Conservation (phyloP, 345 rosid species). For the Acer yangbiense region DNA sequence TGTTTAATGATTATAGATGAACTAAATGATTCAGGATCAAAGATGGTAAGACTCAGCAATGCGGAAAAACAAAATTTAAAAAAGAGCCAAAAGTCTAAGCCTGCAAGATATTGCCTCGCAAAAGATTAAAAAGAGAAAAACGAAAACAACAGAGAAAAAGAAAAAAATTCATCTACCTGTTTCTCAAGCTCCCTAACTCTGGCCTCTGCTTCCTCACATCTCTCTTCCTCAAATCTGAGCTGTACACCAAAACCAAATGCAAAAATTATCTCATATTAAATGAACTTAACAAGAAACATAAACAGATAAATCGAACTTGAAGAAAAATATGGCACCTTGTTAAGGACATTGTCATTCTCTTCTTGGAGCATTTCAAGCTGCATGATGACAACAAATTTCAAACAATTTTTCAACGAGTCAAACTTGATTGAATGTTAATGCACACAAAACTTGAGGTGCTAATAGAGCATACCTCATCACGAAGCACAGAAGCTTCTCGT, state of each 20-base stretch:
- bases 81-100: no score
- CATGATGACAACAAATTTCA: conserved; percentile 24
- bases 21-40: no score
- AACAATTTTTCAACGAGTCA: neutral
- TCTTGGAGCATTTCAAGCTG: conserved; percentile 96
- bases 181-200: conserved; percentile 96
- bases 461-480: conserved; percentile 71
- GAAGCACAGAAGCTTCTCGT: conserved; percentile 88
- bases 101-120: no score
- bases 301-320: neutral
- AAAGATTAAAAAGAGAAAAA: neutral
- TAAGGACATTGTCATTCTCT: conserved; percentile 73
- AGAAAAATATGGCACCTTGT: conserved; percentile 49
- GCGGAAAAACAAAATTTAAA: neutral
- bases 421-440: neutral
- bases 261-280: conserved; percentile 18
- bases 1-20: no score
- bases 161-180: conserved; percentile 52
- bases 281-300: conserved; percentile 5
- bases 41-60: neutral
- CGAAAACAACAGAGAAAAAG: neutral
- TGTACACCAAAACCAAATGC: conserved; percentile 39
- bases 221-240: conserved; percentile 91
- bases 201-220: conserved; percentile 83
- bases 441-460: neutral